Conservation (phyloP, 2,329 filamentous ascomycete species). For the Mycosphaerella sp. region DNA sequence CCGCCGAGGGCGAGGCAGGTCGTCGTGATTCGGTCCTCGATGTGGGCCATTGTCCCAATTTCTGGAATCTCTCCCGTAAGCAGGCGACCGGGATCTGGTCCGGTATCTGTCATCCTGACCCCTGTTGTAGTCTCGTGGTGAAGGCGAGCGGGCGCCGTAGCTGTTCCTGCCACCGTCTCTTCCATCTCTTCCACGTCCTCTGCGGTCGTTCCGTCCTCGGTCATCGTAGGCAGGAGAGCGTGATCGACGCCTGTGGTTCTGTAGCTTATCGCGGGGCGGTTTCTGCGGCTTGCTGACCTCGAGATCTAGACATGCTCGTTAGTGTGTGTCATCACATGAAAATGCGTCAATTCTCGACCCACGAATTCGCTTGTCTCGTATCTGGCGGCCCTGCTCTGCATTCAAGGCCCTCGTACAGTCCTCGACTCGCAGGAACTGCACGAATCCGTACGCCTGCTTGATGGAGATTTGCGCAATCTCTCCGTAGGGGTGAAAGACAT, state of each 20-base stretch:
- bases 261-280: constrained; percentile 30
- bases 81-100: constrained; percentile 32
- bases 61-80: constrained; percentile 36
- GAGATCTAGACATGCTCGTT: constrained; percentile 54
- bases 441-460: constrained; percentile 94
- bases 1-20: constrained; percentile 66
- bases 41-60: constrained; percentile 52
- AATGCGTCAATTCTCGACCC: constrained; percentile 38
- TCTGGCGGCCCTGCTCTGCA: constrained; percentile 69
- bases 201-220: constrained; percentile 39
- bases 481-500: constrained; percentile 79
- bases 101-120: constrained; percentile 33
- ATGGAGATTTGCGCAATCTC: constrained; percentile 90
- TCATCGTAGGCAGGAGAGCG: constrained; percentile 57
- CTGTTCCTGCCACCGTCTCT: constrained; percentile 42
- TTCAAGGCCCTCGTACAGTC: constrained; percentile 71
- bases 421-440: constrained; percentile 75
- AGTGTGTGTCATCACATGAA: constrained; percentile 20
- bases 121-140: constrained; percentile 38
- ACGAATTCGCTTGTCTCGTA: constrained; percentile 92
- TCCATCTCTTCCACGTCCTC: constrained; percentile 46
- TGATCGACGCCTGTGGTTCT: constrained; percentile 40
- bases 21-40: constrained; percentile 56
- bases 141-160: constrained; percentile 37
- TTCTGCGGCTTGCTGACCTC: constrained; percentile 83